Base-by-base conservation (phyloP, 164 flowering plant species). In the Nelumbo lutea region DNA sequence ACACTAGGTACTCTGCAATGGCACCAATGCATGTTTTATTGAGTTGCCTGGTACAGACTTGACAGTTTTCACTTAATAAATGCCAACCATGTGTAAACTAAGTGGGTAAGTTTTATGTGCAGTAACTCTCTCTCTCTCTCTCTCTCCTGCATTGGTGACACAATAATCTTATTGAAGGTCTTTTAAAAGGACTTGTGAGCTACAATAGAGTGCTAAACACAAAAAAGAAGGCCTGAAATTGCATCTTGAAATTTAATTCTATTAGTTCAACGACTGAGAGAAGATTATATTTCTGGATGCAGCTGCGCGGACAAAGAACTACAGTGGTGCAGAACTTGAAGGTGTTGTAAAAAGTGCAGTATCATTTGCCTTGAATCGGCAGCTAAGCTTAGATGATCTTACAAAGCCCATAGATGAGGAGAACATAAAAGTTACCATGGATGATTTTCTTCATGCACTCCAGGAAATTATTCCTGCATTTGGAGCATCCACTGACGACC, bases 311-410 rank as follows among this genome's bases (percentile, higher is more conserved):
- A 92, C 99, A 66, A 92, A 95, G 80, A 95, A 95, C 71, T 95
- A 83, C 65, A 95, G 99, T 80, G 99, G 99, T 15, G 98, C 98
- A 6, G 99, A 95, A 73, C 96, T 95, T 78, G 99, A 92, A 85
- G 99, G 99, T 76, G 98, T 95, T 70, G 98, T 89, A 8, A 95
- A 89, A 86, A 95, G 99, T 89, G 99, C 99, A 15, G 98, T 90
- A 38, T 92, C 99, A 60, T 90, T 58, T 86, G 99, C 99, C 69
- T 78, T 95, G 79, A 90, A 92, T 73, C 76, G 97, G 70, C 97
- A 92, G 73, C 71, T 92, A 57, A 90, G 86, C 76, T 57, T 95
- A 69, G 99, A 92, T 70, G 98, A 95, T 77, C 96, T 95, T 68
- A 92, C 96, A 38, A 92, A 92, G 80, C 87, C 89, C 46, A 88